These are phyloP conservation scores for Fusarium fracticaudum DNA, from an alignment of 2,329 filamentous ascomycete species.

Conservation along the genomic window DNA sequence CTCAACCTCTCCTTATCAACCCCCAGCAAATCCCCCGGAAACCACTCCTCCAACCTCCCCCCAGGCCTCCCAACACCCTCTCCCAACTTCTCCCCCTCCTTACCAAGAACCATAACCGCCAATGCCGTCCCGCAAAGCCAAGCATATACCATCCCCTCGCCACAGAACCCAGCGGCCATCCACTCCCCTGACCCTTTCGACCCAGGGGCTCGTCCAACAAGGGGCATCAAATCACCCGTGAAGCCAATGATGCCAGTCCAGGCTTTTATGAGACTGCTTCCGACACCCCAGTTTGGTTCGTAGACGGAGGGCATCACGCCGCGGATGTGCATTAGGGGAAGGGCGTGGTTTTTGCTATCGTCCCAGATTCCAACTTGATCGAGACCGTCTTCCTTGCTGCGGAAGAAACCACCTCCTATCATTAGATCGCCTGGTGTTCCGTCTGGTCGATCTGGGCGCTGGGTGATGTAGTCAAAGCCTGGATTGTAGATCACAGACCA, in stretches of 20 bases:
- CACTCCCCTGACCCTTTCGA: no score
- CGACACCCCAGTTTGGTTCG: constrained; percentile 49
- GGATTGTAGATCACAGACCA: constrained; percentile 61
- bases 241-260: constrained; percentile 62
- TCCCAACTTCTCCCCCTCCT: no score
- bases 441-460: constrained; percentile 50
- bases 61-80: constrained; percentile 32
- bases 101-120: no score
- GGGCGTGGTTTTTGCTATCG: constrained; percentile 54
- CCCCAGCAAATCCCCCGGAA: constrained; percentile 49
- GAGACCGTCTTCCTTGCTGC: constrained; percentile 53
- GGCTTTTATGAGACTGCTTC: constrained; percentile 47
- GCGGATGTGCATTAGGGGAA: constrained; percentile 51
- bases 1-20: constrained; percentile 48
- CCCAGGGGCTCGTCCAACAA: no score
- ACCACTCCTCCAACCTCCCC: constrained; percentile 52
- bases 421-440: constrained; percentile 57
- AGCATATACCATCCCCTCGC: no score
- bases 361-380: constrained; percentile 59
- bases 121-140: no score
- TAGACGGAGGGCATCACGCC: constrained; percentile 57
- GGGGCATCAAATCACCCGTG: no score
- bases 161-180: no score
- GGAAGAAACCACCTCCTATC: constrained; percentile 62
- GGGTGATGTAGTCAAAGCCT: constrained; percentile 63